Base-by-base conservation (phyloP, 352 stramenopile genomes). In the Thalassiosira ordinaria region DNA sequence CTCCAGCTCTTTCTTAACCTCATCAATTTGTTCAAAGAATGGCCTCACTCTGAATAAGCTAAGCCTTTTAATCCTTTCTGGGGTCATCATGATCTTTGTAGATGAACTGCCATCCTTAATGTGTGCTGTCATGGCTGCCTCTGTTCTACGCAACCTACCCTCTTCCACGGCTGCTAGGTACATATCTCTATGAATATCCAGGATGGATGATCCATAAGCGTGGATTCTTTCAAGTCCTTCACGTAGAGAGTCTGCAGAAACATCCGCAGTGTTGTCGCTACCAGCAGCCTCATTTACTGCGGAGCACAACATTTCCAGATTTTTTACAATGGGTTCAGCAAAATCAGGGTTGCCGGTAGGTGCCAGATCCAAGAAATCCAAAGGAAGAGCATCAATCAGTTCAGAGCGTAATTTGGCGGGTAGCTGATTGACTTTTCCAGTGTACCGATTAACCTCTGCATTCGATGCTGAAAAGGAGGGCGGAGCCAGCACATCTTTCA, bases 101-200 rank as follows among this genome's bases (percentile, higher is more conserved):
- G 63, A 55, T 46, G 51, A 31, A 26, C 26, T 66, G 9, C 68
- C 39, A 47, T 74, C 57, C 53, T 65, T 75, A 22, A 92, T 71
- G 52, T 91, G 82, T 35, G 82, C 78, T 22, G 80, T 91, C 78
- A 91, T 91, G 8, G 77, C 80, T 31, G 78, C 71, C 71, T 93
- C 88, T 18, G 77, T 64, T 66, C 88, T 74, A n/a, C 88, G 65
- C 18, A 78, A 78, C 39, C 76, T 51, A 47, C 86, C 84, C 65
- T 93, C 88, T 68, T 93, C 82, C 1, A 93, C 53, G 2, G 88
- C 88, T 33, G 88, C 86, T 16, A 92, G 33, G 49, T 92, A 93
- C 88, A 93, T 93, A 71, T 93, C 85, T 37, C 84, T 73, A 75
- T 93, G 88, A 62, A 88, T 89, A 7, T 91, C 80, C 29, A 91